Evolutionary conservation across 768 basidiomycete species (phyloP), one percentile per base, ranked within the genome.

Genomic region (Podaxis sp.): DNA sequence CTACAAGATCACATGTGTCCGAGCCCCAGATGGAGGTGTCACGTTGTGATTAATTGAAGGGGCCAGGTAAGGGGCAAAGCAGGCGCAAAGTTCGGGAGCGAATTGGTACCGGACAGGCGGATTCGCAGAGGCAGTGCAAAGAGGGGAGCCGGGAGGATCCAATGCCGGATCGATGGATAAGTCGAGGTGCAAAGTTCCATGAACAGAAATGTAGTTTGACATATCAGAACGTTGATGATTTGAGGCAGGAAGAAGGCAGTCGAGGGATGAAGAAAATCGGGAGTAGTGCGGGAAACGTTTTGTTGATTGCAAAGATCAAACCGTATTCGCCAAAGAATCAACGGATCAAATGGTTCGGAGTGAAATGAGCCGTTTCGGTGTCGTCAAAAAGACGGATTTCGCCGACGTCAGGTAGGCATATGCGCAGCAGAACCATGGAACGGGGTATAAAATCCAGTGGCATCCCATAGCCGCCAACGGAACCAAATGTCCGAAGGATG

Each of bases 1-100:
- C 91, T 93, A 72, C 54, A 57, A 40, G 9, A 36, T 61, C 55
- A 33, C 61, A 63, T 59, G 37, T 49, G 40, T 15, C 55, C 56
- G 41, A 49, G 49, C n/a, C 9, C 22, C 17, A 55, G 7, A 40
- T 13, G 22, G n/a, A 25, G 24, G 33, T 11, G 36, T 24, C 58
- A 37, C 38, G 38, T 29, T 38, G 40, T 19, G 51, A 43, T 57
- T 47, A 24, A 49, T 57, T 56, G 13, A 27, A 19, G 47, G 15
- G 49, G 12, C 24, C 29, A 13, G 4, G 25, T 4, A 15, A 55
- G 51, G 7, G 22, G 29, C 22, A 15, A 33, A 36, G 40, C 43
- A 59, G 52, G 24, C n/a, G 4, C 40, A 24, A 22, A 27, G 60
- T 47, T 59, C 67, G 66, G 67, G 46, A 58, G 36, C 25, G 38